These are phyloP conservation scores for Dalbergia cochinchinensis DNA, from an alignment of 306 rosid species.

Conservation along the genomic window DNA sequence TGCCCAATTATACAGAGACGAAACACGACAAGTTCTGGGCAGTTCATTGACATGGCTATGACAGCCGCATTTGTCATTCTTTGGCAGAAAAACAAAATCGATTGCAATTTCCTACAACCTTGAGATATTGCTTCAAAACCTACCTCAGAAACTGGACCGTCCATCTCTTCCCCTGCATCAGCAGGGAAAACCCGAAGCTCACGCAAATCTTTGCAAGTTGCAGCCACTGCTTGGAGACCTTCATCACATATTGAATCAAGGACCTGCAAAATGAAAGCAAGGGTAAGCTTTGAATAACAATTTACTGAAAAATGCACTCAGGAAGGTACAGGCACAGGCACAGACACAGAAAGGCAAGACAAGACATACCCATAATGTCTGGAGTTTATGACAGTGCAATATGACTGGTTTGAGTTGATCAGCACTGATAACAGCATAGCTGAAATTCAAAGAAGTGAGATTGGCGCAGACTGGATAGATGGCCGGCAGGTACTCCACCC, in stretches of 20 bases:
- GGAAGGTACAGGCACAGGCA: background rate
- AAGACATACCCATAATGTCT: constrained; percentile 73
- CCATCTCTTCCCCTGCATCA: constrained; percentile 60
- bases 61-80: constrained; percentile 86
- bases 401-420: constrained; percentile 72
- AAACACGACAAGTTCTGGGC: constrained; percentile 81
- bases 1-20: constrained; percentile 86
- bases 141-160: constrained; percentile 82
- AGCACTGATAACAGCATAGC: constrained; percentile 69
- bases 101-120: constrained; percentile 76
- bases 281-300: constrained; percentile 37
- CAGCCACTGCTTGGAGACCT: constrained; percentile 89
- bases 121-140: constrained; percentile 80
- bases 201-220: constrained; percentile 75
- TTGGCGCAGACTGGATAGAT: constrained; percentile 71
- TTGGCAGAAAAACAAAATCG: constrained; percentile 79
- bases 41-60: constrained; percentile 76
- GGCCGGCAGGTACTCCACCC: constrained; percentile 61
- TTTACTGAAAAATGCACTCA: background rate
- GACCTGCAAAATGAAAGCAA: constrained; percentile 57
- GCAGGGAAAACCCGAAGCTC: constrained; percentile 87
- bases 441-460: constrained; percentile 75
- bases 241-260: constrained; percentile 84
- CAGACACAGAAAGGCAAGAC: background rate
- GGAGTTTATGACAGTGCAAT: constrained; percentile 72